Base-by-base conservation (phyloP, 1,284 basidiomycete species). In the Marasmius tenuissimus region DNA sequence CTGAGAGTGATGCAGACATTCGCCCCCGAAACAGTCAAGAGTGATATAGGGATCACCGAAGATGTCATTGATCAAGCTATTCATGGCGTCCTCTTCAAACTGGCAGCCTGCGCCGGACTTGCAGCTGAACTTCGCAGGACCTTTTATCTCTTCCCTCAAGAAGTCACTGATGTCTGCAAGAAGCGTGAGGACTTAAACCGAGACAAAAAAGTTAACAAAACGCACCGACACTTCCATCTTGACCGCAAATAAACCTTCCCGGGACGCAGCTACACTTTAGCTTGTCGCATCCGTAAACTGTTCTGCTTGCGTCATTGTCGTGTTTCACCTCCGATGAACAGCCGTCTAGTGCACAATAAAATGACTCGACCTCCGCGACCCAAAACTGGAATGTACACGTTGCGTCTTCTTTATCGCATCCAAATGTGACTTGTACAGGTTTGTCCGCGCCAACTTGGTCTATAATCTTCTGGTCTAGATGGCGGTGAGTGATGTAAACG, bases 51-150 rank as follows among this genome's bases (percentile, higher is more conserved):
- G 81, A 73, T 99, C 97, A 8, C 94, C 97, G 68, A 99, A 98
- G 66, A 99, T 89, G 66, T 92, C 89, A 70, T 91, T 87, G 74
- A 99, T 98, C 56, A 99, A 84, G 39, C 89, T 83, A 72, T 98
- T 97, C 97, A 98, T 98, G 0, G 93, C 94, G 0, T 94, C 94
- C 70, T 99, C 97, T 72, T 96, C 91, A 70, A 99, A 99, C 63
- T 82, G 86, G 78, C 96, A 98, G 3, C 83, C 86, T 66, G 82
- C 71, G 38, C 87, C 89, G 2, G 88, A 83, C 66, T 84, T 88
- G 78, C 96, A 97, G 61, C 85, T 89, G 77, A 98, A 98, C 22
- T 81, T 82, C 0, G 92, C 96, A 0, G 97, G 97, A 0, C 97
- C 97, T 64, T 87, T 91, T 75, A 98, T 97, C 69, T 93, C 88